Evolutionary conservation across 192 early-diverging fungal genomes (phyloP).

Genomic region (Endogone sp.): DNA sequence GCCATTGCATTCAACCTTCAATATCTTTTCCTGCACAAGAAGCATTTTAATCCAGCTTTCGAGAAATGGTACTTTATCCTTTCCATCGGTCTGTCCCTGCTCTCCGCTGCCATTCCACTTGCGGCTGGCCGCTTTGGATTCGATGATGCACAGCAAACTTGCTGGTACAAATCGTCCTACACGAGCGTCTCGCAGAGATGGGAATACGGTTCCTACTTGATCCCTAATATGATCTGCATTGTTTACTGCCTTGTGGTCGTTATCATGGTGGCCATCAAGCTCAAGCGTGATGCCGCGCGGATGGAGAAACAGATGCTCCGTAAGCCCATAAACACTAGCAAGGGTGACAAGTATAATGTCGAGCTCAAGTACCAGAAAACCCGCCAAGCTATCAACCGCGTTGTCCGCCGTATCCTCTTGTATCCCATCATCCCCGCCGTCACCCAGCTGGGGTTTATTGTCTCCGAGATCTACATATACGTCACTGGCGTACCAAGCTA

Average conservation of each 20-base stretch:
- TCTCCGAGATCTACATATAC: constrained; percentile 12
- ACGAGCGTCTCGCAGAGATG: not conserved
- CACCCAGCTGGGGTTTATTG: constrained; percentile 14
- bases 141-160: constrained; percentile 7
- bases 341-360: constrained; percentile 3
- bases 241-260: constrained; percentile 13
- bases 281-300: not conserved
- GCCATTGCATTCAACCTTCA: constrained; percentile 15
- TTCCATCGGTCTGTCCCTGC: not conserved
- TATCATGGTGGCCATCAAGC: constrained; percentile 4
- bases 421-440: constrained; percentile 11
- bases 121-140: constrained; percentile 6
- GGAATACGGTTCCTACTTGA: constrained; percentile 9
- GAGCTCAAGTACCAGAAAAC: constrained; percentile 3
- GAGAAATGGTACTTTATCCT: constrained; percentile 7
- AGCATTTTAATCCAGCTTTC: constrained; percentile 8
- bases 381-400: constrained; percentile 6
- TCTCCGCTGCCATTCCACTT: constrained; percentile 8
- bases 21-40: constrained; percentile 9
- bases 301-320: constrained; percentile 5
- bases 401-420: constrained; percentile 14
- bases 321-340: not conserved
- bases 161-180: constrained; percentile 18
- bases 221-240: constrained; percentile 1
- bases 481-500: not conserved